Evolutionary conservation across 148 eudicot genomes (phyloP).

Genomic region (Rhododendron simsii): DNA sequence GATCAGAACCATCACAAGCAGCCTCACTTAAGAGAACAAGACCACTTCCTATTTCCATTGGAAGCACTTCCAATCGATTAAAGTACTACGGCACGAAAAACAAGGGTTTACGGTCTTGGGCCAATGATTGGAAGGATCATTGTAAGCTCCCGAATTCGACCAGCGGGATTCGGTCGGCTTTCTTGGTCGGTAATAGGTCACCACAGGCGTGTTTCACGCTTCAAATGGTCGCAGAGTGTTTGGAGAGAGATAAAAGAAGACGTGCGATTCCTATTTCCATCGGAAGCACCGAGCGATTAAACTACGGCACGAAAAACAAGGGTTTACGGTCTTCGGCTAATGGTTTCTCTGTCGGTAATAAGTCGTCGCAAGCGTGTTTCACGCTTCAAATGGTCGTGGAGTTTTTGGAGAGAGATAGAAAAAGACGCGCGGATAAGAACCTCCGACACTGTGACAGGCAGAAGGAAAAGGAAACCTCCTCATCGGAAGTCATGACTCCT

Average conservation of each 20-base stretch:
- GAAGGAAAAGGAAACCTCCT: background rate
- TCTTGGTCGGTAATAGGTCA: background rate
- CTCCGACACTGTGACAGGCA: background rate
- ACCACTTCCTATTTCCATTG: background rate
- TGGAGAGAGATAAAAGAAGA: background rate
- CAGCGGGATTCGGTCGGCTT: background rate
- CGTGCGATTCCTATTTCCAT: background rate
- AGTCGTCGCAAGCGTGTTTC: background rate
- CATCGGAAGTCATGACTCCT: background rate
- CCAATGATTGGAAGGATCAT: no score
- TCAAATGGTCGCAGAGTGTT: background rate
- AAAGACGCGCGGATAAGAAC: background rate
- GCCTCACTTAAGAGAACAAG: background rate
- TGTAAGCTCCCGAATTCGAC: no score
- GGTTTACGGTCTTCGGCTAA: background rate
- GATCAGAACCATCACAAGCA: background rate
- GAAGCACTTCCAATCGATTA: background rate
- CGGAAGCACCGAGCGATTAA: background rate
- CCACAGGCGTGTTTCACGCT: background rate
- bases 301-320: no score
- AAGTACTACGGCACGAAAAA: background rate
- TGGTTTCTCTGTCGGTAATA: background rate
- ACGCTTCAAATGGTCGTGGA: background rate
- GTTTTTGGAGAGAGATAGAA: background rate
- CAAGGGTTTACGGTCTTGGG: background rate